phyloP scores from a whole-genome alignment of 257 asterid genomes.

The Leptodermis oblonga region DNA sequence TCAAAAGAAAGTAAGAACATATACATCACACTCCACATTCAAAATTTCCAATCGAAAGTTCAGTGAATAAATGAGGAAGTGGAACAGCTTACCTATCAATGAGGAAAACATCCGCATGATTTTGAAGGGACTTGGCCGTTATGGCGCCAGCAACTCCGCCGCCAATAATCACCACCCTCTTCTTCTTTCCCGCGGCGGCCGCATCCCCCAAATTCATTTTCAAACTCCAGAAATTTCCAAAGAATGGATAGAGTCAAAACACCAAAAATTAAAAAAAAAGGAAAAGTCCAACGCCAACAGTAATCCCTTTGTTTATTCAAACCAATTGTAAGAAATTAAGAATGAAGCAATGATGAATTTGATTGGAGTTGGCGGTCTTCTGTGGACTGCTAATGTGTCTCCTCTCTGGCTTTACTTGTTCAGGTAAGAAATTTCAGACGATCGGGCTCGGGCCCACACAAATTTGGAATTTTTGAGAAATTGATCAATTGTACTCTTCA shows the following conservation, averaged over 20 bases:
- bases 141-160: constrained; percentile 81
- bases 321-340: not conserved
- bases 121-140: constrained; percentile 60
- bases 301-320: not conserved
- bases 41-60: not conserved
- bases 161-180: constrained; percentile 70
- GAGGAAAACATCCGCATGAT: constrained; percentile 52
- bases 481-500: too few species aligned
- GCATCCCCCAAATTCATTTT: constrained; percentile 31
- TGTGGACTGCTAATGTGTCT: not conserved
- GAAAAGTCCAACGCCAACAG: not conserved
- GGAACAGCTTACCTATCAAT: constrained; percentile 60
- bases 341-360: not conserved
- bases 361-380: not conserved
- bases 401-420: not conserved
- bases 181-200: constrained; percentile 37
- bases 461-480: too few species aligned
- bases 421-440: not conserved
- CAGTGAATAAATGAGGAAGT: not conserved
- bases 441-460: too few species aligned
- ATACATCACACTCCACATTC: not conserved
- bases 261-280: not conserved
- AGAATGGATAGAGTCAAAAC: not conserved
- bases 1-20: not conserved
- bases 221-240: not conserved